These are phyloP conservation scores for Larix kaempferi DNA, from an alignment of 75 land plant species.

Conservation along the genomic window DNA sequence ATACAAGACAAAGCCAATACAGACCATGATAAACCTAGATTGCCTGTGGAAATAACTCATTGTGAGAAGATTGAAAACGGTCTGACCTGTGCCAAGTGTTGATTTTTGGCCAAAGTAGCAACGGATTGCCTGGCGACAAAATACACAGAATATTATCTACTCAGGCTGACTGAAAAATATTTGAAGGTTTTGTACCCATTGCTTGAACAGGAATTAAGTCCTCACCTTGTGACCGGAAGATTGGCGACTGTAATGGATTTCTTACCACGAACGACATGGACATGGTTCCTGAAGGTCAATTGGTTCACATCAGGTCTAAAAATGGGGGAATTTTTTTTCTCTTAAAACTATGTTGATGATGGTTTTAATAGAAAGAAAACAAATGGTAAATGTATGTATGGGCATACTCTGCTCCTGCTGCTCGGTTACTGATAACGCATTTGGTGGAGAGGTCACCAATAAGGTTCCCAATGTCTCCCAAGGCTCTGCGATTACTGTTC, in stretches of 20 bases:
- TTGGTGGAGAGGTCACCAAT: slow-evolving; percentile 29
- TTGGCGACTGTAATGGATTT: background rate
- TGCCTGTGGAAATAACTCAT: too few species aligned
- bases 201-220: background rate
- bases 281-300: background rate
- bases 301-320: too few species aligned
- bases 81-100: background rate
- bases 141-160: background rate
- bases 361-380: too few species aligned
- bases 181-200: background rate
- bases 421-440: slow-evolving; percentile 38
- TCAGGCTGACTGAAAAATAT: background rate
- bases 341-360: too few species aligned
- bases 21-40: too few species aligned
- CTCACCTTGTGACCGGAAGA: background rate
- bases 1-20: background rate
- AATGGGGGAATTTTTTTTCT: too few species aligned
- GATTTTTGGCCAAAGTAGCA: background rate
- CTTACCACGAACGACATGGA: background rate
- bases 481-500: slow-evolving; percentile 27
- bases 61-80: background rate
- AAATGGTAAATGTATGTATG: too few species aligned
- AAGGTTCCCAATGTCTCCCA: slow-evolving; percentile 50
- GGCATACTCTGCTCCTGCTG: background rate
- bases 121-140: background rate